Percentiles rank a stretch among this genome's conserved stretches.
phyloP scores from a whole-genome alignment of 352 stramenopile genomes.

The Phytopythium delawarense region DNA sequence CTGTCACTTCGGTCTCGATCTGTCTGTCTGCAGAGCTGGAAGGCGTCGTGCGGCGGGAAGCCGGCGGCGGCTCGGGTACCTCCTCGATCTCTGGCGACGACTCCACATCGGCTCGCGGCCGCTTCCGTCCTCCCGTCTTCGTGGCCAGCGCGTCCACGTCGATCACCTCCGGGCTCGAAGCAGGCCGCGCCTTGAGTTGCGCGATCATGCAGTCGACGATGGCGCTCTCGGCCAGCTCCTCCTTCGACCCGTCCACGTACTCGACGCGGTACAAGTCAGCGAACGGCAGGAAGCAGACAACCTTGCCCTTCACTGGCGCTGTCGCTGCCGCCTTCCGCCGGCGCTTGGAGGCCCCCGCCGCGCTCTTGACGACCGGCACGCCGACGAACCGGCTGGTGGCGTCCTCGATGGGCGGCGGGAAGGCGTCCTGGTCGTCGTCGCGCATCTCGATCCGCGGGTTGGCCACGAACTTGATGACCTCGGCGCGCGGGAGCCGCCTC shows the following conservation, averaged over 20 bases:
- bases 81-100: slow-evolving; percentile 3
- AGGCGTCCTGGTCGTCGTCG: slow-evolving; percentile 38
- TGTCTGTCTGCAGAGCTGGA: background rate
- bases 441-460: slow-evolving; percentile 49
- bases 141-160: slow-evolving; percentile 9
- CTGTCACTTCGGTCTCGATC: background rate
- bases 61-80: slow-evolving; percentile 12
- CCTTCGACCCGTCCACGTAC: slow-evolving; percentile 42
- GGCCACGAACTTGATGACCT: slow-evolving; percentile 63
- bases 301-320: slow-evolving; percentile 18
- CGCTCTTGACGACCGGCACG: slow-evolving; percentile 16
- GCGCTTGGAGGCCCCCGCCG: background rate
- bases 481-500: slow-evolving; percentile 32
- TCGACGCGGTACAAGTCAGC: slow-evolving; percentile 44
- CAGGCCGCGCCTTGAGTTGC: slow-evolving; percentile 19
- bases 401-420: slow-evolving; percentile 49
- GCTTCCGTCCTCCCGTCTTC: slow-evolving; percentile 13
- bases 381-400: slow-evolving; percentile 46
- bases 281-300: slow-evolving; percentile 63
- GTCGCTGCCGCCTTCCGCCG: background rate
- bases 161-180: slow-evolving; percentile 7
- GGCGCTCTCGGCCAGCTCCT: slow-evolving; percentile 47
- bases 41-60: background rate
- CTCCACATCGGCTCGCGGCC: slow-evolving; percentile 13
- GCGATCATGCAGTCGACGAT: slow-evolving; percentile 62